These are phyloP conservation scores for Phytophthora fragariaefolia DNA, from an alignment of 352 stramenopile species.

Conservation along the genomic window DNA sequence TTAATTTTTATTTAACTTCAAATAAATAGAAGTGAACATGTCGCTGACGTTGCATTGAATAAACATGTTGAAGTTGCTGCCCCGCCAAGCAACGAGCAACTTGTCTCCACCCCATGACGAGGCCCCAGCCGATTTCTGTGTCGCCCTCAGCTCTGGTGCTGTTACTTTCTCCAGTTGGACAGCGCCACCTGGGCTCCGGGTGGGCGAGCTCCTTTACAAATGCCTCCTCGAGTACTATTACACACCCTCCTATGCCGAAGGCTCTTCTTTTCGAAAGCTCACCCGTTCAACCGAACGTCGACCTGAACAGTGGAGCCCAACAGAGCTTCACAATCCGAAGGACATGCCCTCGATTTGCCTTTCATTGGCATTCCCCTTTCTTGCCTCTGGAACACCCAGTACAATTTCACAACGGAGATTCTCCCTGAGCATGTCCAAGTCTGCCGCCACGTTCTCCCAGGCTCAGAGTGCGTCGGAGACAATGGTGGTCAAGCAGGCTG, in stretches of 20 bases:
- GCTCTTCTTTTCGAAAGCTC: background rate
- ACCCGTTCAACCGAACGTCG: constrained; percentile 19
- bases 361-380: constrained; percentile 30
- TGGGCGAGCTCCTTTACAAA: background rate
- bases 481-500: constrained; percentile 11
- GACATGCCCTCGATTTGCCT: constrained; percentile 32
- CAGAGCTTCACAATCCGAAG: constrained; percentile 18
- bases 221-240: constrained; percentile 9
- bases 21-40: too few species aligned
- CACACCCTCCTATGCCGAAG: constrained; percentile 6
- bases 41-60: too few species aligned
- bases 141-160: background rate
- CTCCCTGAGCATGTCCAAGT: constrained; percentile 14
- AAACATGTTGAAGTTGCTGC: constrained; percentile 16
- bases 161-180: constrained; percentile 19
- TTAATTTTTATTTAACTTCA: too few species aligned
- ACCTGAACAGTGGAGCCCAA: background rate
- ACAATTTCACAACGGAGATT: constrained; percentile 21
- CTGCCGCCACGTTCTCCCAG: constrained; percentile 3
- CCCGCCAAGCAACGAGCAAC: background rate
- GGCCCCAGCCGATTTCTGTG: constrained; percentile 2
- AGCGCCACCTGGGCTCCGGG: constrained; percentile 1
- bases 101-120: constrained; percentile 20
- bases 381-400: constrained; percentile 20
- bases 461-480: constrained; percentile 1